Conservation (phyloP, 768 basidiomycete species). For the Hygrophoropsis aurantiaca region DNA sequence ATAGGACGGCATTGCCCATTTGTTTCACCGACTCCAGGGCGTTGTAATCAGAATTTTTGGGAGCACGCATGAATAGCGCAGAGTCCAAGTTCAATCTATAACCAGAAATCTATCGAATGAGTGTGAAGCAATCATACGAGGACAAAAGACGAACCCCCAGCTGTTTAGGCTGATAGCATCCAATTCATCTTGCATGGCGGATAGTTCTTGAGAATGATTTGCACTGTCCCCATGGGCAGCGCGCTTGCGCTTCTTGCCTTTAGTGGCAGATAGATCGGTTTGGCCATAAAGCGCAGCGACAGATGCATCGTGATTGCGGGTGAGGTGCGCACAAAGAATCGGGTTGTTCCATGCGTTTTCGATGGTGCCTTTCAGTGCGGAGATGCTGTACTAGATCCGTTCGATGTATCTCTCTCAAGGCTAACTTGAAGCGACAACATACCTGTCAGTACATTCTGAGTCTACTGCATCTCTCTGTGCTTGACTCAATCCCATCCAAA, state of each 20-base stretch:
- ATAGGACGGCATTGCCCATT: conserved; percentile 33
- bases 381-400: conserved; percentile 40
- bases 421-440: conserved; percentile 4
- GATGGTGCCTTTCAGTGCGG: conserved; percentile 47
- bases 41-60: conserved; percentile 69
- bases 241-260: conserved; percentile 37
- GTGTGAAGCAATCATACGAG: background rate
- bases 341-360: conserved; percentile 55
- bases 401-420: background rate
- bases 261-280: conserved; percentile 26
- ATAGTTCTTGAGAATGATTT: conserved; percentile 46
- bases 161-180: conserved; percentile 52
- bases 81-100: conserved; percentile 52
- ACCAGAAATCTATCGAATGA: conserved; percentile 2
- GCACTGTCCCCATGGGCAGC: conserved; percentile 14
- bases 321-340: conserved; percentile 54
- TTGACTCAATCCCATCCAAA: conserved; percentile 23
- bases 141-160: conserved; percentile 52
- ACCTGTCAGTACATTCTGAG: conserved; percentile 44
- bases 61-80: conserved; percentile 59
- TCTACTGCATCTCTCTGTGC: conserved; percentile 30
- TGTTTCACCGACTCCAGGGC: conserved; percentile 35
- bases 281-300: conserved; percentile 37
- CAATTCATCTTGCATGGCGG: conserved; percentile 48
- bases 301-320: conserved; percentile 49